Base-by-base conservation (phyloP, 116 monocot species). In the Iris pallida region DNA sequence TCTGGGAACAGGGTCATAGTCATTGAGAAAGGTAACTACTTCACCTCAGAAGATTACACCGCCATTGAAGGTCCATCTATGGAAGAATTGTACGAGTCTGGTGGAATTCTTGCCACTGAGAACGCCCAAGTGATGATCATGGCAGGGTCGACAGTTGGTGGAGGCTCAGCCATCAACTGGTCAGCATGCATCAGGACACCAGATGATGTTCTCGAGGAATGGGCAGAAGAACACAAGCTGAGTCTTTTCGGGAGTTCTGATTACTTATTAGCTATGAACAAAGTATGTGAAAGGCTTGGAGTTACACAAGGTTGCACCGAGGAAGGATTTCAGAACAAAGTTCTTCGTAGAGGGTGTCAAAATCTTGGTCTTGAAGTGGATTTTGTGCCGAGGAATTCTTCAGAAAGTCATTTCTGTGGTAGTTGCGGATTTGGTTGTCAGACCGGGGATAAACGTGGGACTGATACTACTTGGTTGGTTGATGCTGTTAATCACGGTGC, bases 151-250 rank as follows among this genome's bases (percentile, higher is more conserved):
- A 79, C 87, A 0, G 87, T 94, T 5, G 94, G 94, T 12, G 94
- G 94, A n/a, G 94, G 94, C 55, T 87, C 94, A 5, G 85, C 90
- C 3, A 67, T 94, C 0, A 94, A 94, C 72, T 94, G 94, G 94
- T 76, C 90, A 7, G 90, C 88, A 20, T 79, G 85, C 63, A 75
- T 94, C 63, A 87, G 53, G 70, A 94, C 94, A 13, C 94, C 94
- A 10, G 58, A 69, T 12, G 2, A 49, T 43, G 81, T 94, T 18
- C 68, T 83, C 52, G 65, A 69, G 11, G 90, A 90, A 71, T 94
- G 94, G 94, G 72, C 79, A 8, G 66, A 81, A 20, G 71, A 87
- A 46, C 59, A 72, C 55, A 58, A 71, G 20, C 75, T 94, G 45
- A 68, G 61, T 2, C 57, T 94, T 14, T 94, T 83, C 59, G 40